phyloP scores from a whole-genome alignment of 306 rosid genomes.

The Medicago arabica region DNA sequence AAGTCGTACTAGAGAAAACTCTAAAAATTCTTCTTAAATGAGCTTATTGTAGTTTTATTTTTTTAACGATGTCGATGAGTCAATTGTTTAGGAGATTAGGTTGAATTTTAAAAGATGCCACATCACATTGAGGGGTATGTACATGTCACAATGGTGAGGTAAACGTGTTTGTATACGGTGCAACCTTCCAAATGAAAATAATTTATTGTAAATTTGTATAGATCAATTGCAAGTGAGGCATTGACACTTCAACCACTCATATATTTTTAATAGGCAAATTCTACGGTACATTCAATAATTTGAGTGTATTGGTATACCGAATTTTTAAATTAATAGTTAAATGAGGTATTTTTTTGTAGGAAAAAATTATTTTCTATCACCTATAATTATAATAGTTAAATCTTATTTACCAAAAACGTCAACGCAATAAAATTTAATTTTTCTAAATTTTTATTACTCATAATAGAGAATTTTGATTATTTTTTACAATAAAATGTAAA shows the following conservation, averaged over 20 bases:
- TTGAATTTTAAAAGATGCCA: conserved; percentile 12
- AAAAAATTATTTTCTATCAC: too few relatives aligned
- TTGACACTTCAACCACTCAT: conserved; percentile 58
- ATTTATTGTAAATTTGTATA: background rate
- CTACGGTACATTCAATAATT: too few relatives aligned
- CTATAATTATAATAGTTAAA: too few relatives aligned
- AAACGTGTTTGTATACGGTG: conserved; percentile 2
- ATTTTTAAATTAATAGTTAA: too few relatives aligned
- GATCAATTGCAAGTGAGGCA: conserved; percentile 32
- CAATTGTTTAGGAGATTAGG: conserved; percentile 9
- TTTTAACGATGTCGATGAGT: conserved; percentile 5
- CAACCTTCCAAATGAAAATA: background rate
- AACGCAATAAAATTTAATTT: too few relatives aligned
- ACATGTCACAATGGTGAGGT: conserved; percentile 10
- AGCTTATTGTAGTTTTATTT: background rate
- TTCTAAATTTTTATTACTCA: too few relatives aligned
- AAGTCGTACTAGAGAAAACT: background rate
- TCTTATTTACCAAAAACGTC: too few relatives aligned
- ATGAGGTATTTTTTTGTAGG: too few relatives aligned
- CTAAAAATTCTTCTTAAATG: background rate
- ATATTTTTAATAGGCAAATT: too few relatives aligned
- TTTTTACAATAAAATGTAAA: too few relatives aligned
- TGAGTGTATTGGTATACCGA: too few relatives aligned
- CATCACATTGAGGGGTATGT: background rate
- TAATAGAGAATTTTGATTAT: too few relatives aligned